phyloP scores from a whole-genome alignment of 176 grass and related monocot species.

The Rhipidocladum racemiflorum region DNA sequence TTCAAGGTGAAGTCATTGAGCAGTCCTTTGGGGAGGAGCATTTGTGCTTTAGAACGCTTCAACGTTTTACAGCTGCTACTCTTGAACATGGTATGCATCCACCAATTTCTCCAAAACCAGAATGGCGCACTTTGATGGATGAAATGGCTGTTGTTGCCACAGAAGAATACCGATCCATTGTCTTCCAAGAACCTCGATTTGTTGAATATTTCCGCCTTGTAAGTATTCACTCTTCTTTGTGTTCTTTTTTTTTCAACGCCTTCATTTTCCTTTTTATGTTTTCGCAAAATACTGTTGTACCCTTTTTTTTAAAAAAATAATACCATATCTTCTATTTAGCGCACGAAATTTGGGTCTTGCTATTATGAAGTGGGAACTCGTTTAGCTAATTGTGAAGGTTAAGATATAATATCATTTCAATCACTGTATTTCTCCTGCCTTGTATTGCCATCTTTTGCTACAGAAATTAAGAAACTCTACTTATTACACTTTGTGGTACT shows the following conservation, averaged over 20 bases:
- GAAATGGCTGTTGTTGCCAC: slow-evolving; percentile 89
- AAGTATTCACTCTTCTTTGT: slow-evolving; percentile 37
- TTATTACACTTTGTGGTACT: not conserved
- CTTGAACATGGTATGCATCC: slow-evolving; percentile 96
- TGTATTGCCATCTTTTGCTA: not conserved
- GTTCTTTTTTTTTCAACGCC: not conserved
- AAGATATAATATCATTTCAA: not conserved
- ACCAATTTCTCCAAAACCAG: slow-evolving; percentile 75
- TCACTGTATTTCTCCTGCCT: not conserved
- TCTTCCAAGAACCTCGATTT: slow-evolving; percentile 87
- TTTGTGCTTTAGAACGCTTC: slow-evolving; percentile 91
- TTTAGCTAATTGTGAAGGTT: not conserved
- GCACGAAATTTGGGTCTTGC: not conserved
- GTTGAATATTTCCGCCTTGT: slow-evolving; percentile 95
- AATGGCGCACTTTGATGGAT: slow-evolving; percentile 88
- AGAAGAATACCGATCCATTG: slow-evolving; percentile 82
- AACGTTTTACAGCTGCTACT: slow-evolving; percentile 93
- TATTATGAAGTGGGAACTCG: not conserved
- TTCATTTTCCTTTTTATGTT: not conserved
- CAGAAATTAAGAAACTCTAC: not conserved
- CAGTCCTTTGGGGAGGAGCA: slow-evolving; percentile 96
- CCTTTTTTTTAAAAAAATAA: not conserved
- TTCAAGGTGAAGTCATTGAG: slow-evolving; percentile 97
- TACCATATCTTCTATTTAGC: not conserved
- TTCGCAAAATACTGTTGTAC: not conserved